Evolutionary conservation across 345 rosid species (phyloP).

Genomic region (Mallotus nudiflorus): DNA sequence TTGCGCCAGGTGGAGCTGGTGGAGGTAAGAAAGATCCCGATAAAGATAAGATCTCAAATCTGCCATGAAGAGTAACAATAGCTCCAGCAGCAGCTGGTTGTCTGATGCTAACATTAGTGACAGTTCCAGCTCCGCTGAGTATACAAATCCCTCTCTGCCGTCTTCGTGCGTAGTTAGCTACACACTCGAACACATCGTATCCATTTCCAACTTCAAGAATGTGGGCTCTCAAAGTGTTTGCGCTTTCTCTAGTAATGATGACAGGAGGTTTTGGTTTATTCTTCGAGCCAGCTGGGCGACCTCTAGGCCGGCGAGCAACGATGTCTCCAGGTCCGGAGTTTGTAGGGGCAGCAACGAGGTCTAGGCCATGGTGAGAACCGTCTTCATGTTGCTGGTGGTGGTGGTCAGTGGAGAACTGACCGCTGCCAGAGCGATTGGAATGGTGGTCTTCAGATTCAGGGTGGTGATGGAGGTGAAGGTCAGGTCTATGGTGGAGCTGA

Average conservation of each 20-base stretch:
- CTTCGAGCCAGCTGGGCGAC: conserved; percentile 92
- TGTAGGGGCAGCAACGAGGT: conserved; percentile 33
- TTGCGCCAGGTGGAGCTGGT: conserved; percentile 96
- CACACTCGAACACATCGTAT: conserved; percentile 82
- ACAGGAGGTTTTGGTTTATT: conserved; percentile 92
- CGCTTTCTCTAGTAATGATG: conserved; percentile 93
- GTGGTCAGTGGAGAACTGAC: conserved; percentile 38
- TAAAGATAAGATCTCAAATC: conserved; percentile 88
- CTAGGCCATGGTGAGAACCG: conserved; percentile 49
- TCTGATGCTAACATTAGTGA: conserved; percentile 82
- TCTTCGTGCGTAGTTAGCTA: conserved; percentile 85
- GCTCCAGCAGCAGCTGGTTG: conserved; percentile 89
- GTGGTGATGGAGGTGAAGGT: conserved; percentile 61
- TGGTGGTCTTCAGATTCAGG: conserved; percentile 50
- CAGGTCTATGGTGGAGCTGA: conserved; percentile 48
- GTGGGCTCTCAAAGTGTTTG: conserved; percentile 95
- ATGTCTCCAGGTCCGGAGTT: conserved; percentile 39
- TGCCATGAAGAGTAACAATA: conserved; percentile 75
- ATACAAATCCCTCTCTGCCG: conserved; percentile 92
- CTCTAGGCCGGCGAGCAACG: conserved; percentile 72
- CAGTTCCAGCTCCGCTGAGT: conserved; percentile 84
- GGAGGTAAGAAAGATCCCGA: conserved; percentile 93
- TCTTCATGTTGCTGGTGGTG: conserved; percentile 28
- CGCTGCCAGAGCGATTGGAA: conserved; percentile 25
- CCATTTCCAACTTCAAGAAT: conserved; percentile 90